Conservation (phyloP, 768 basidiomycete genomes). For the Suillus decipiens region DNA sequence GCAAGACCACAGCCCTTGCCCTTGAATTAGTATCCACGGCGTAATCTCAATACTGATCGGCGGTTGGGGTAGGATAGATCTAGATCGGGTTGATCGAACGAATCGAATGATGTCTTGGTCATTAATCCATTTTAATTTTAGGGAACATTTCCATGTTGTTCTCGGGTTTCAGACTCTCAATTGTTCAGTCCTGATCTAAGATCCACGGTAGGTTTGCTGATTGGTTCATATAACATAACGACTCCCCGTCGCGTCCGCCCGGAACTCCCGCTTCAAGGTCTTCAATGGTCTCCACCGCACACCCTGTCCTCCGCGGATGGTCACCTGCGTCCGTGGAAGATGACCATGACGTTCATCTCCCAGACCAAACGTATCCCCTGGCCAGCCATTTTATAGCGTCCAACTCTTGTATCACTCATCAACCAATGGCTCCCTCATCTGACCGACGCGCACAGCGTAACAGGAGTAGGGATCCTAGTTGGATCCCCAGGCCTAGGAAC, state of each 20-base stretch:
- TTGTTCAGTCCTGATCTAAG: background rate
- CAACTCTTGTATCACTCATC: constrained; percentile 6
- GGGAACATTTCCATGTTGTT: constrained; percentile 1
- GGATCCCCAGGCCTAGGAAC: constrained; percentile 69
- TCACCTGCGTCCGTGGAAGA: constrained; percentile 25
- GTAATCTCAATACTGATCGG: background rate
- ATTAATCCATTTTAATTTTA: constrained; percentile 1
- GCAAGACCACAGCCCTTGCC: background rate
- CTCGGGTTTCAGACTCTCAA: background rate
- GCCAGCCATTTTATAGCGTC: constrained; percentile 8
- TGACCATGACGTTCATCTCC: constrained; percentile 30
- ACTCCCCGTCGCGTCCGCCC: constrained; percentile 8
- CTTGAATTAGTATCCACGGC: constrained; percentile 3
- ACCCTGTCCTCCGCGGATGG: constrained; percentile 26
- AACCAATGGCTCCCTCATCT: constrained; percentile 37
- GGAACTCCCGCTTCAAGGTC: constrained; percentile 23
- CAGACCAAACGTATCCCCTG: constrained; percentile 18
- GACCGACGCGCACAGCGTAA: constrained; percentile 40
- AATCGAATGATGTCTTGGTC: constrained; percentile 3
- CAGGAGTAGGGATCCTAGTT: constrained; percentile 50
- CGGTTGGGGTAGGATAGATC: background rate
- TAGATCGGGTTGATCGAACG: background rate
- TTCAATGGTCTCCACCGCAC: constrained; percentile 22
- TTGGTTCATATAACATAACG: constrained; percentile 6
- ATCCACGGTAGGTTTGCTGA: background rate